phyloP scores from a whole-genome alignment of 2,329 filamentous ascomycete species.

The Dendrostoma leiphaemia region DNA sequence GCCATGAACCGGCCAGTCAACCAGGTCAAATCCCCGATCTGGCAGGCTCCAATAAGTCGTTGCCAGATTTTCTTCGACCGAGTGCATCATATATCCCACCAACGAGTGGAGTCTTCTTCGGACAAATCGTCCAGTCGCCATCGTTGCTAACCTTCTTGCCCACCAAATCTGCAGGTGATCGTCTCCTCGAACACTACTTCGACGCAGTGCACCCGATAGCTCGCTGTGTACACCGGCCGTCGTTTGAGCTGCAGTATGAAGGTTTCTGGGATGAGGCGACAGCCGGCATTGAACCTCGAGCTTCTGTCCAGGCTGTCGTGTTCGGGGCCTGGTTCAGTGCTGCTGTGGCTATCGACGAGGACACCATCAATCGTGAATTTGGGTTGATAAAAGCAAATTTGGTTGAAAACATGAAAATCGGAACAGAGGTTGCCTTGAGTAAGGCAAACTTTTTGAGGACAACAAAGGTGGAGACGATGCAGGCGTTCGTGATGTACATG shows the following conservation, averaged over 20 bases:
- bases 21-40: slow-evolving; percentile 10
- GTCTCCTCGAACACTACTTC: slow-evolving; percentile 66
- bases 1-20: slow-evolving; percentile 14
- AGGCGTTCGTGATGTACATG: slow-evolving; percentile 75
- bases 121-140: slow-evolving; percentile 44
- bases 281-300: slow-evolving; percentile 58
- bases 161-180: slow-evolving; percentile 54
- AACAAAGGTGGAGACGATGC: slow-evolving; percentile 69
- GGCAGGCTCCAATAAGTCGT: slow-evolving; percentile 27
- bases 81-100: slow-evolving; percentile 66
- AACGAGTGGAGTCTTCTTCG: slow-evolving; percentile 66
- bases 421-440: slow-evolving; percentile 64
- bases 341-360: slow-evolving; percentile 62
- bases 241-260: slow-evolving; percentile 63
- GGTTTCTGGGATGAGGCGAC: slow-evolving; percentile 64
- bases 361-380: slow-evolving; percentile 49
- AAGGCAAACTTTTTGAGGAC: slow-evolving; percentile 71
- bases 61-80: slow-evolving; percentile 60
- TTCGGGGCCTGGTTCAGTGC: slow-evolving; percentile 70
- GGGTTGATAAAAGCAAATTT: slow-evolving; percentile 53
- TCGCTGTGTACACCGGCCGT: slow-evolving; percentile 64
- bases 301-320: slow-evolving; percentile 65
- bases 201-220: slow-evolving; percentile 66
- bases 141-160: slow-evolving; percentile 62
- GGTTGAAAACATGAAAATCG: slow-evolving; percentile 62